A percentile compares a stretch with the other conserved stretches of the same genome.
phyloP scores from a whole-genome alignment of 352 stramenopile species.

The Phytophthora boehmeriae region DNA sequence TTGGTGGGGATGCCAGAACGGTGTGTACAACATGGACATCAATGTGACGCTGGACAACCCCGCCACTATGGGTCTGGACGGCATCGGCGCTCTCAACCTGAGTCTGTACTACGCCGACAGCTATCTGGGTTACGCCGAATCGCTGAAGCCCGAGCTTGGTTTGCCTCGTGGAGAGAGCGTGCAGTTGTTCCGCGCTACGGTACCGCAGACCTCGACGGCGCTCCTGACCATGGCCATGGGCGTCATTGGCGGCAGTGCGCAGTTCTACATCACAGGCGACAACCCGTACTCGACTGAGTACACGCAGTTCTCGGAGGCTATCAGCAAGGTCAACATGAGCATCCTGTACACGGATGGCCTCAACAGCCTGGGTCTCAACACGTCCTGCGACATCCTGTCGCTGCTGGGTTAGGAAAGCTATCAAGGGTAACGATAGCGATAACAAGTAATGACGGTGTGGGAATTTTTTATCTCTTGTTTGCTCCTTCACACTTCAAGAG shows the following conservation, averaged over 20 bases:
- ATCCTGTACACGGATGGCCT: constrained; percentile 66
- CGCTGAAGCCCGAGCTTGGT: constrained; percentile 42
- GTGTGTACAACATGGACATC: constrained; percentile 40
- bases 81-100: constrained; percentile 71
- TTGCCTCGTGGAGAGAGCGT: constrained; percentile 54
- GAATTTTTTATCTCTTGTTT: neutral
- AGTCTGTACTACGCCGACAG: constrained; percentile 66
- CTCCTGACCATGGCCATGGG: constrained; percentile 49
- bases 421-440: constrained; percentile 4
- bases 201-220: constrained; percentile 37
- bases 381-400: constrained; percentile 43
- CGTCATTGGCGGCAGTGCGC: constrained; percentile 37
- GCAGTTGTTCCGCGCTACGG: constrained; percentile 56
- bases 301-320: constrained; percentile 44
- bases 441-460: constrained; percentile 28
- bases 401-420: constrained; percentile 26
- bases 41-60: constrained; percentile 68
- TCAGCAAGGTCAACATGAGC: constrained; percentile 59
- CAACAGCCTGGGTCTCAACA: constrained; percentile 41
- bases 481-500: too few relatives aligned
- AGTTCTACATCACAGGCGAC: constrained; percentile 65
- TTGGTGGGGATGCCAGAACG: constrained; percentile 20
- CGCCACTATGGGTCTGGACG: constrained; percentile 51
- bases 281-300: constrained; percentile 52
- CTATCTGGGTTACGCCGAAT: constrained; percentile 70